These are phyloP conservation scores for Dentipellis fragilis DNA, from an alignment of 768 basidiomycete species.

Conservation along the genomic window DNA sequence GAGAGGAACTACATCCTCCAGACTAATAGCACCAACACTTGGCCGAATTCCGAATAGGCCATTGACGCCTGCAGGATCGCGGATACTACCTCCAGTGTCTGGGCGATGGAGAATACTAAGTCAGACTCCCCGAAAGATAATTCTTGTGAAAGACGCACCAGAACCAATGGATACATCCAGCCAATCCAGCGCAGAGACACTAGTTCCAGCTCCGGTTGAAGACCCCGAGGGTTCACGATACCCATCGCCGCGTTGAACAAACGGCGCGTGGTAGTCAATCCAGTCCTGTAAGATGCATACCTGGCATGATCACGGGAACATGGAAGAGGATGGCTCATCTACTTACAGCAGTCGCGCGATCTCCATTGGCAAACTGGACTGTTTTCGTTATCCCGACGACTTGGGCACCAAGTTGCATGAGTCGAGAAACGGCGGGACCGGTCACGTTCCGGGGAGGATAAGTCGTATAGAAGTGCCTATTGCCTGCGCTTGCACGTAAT, in stretches of 20 bases:
- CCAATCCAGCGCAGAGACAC: background rate
- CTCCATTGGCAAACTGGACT: background rate
- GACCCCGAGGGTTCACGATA: background rate
- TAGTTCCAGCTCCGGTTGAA: background rate
- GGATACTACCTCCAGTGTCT: background rate
- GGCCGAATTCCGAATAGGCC: background rate
- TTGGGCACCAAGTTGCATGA: background rate
- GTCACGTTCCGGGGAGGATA: background rate
- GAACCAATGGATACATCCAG: background rate
- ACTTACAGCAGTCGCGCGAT: background rate
- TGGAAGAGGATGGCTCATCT: too few relatives aligned
- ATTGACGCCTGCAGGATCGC: background rate
- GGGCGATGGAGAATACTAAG: background rate
- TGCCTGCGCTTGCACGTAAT: background rate
- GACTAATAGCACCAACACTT: background rate
- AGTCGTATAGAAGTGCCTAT: background rate
- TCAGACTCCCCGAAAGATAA: background rate
- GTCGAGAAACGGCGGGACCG: background rate
- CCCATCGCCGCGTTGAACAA: background rate
- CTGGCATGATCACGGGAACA: too few relatives aligned
- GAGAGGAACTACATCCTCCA: background rate
- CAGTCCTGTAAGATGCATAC: background rate
- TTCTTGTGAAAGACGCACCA: background rate
- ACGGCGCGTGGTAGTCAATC: background rate
- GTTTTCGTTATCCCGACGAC: background rate